These are phyloP conservation scores for Myriosclerotinia curreyana DNA, from an alignment of 2,329 filamentous ascomycete genomes.

Conservation along the genomic window DNA sequence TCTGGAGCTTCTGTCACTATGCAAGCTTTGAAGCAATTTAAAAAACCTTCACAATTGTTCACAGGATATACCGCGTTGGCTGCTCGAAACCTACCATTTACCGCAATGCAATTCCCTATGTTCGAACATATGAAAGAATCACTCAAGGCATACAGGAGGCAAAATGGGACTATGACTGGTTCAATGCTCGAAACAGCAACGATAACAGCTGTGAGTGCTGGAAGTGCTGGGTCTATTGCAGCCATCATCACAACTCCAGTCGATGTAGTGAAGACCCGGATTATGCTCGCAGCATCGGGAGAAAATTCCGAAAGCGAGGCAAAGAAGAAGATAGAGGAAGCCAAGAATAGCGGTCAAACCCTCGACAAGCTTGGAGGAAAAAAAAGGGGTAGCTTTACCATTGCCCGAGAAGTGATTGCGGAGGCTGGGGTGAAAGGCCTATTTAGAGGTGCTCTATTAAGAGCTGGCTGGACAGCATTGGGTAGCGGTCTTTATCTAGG, in stretches of 20 bases:
- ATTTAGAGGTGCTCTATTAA: slow-evolving; percentile 71
- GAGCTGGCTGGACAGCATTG: slow-evolving; percentile 76
- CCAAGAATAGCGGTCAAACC: slow-evolving; percentile 34
- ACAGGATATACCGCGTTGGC: slow-evolving; percentile 78
- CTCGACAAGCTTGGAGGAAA: slow-evolving; percentile 34
- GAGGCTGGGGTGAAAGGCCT: slow-evolving; percentile 70
- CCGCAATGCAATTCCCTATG: slow-evolving; percentile 82
- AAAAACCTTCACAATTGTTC: slow-evolving; percentile 55
- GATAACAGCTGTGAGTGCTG: slow-evolving; percentile 72
- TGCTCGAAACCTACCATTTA: slow-evolving; percentile 81
- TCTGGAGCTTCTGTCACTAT: slow-evolving; percentile 46
- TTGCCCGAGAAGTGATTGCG: slow-evolving; percentile 62
- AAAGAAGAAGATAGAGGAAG: slow-evolving; percentile 31
- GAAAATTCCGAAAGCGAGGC: slow-evolving; percentile 36
- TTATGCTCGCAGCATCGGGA: slow-evolving; percentile 67
- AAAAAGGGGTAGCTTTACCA: slow-evolving; percentile 50
- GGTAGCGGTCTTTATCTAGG: slow-evolving; percentile 83
- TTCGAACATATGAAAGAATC: slow-evolving; percentile 67
- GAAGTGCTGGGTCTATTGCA: slow-evolving; percentile 68
- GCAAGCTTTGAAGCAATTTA: slow-evolving; percentile 56
- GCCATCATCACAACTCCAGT: slow-evolving; percentile 83
- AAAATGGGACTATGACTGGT: slow-evolving; percentile 31
- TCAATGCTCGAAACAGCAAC: slow-evolving; percentile 61
- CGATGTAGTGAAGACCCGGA: slow-evolving; percentile 84
- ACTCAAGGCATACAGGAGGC: slow-evolving; percentile 48